Conservation (phyloP, 768 basidiomycete species). For the Leccinum olivaceopallidum region DNA sequence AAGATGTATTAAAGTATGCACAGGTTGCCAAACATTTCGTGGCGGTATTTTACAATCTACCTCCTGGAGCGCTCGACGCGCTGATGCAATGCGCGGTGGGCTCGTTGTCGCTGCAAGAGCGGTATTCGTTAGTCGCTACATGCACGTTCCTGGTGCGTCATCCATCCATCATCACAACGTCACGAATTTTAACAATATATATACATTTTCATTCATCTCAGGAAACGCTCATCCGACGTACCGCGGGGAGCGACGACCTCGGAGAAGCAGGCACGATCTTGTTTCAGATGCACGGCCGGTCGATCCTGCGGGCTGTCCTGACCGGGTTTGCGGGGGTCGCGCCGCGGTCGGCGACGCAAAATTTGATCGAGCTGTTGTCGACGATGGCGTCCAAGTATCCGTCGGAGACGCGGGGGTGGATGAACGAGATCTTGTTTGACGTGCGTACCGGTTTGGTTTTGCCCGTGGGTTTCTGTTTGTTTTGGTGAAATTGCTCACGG, state of each 20-base stretch:
- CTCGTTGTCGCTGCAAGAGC: conserved; percentile 72
- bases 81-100: conserved; percentile 69
- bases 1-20: conserved; percentile 3
- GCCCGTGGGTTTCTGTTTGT: too few species aligned
- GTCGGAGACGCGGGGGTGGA: conserved; percentile 63
- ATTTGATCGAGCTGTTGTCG: conserved; percentile 81
- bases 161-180: not conserved
- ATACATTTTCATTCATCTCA: conserved; percentile 28
- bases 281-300: conserved; percentile 54
- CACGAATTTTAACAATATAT: not conserved
- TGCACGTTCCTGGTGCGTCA: conserved; percentile 76
- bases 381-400: conserved; percentile 61
- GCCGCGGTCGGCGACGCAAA: conserved; percentile 79
- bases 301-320: conserved; percentile 72
- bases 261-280: conserved; percentile 53
- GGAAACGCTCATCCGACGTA: conserved; percentile 65
- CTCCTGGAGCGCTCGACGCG: conserved; percentile 61
- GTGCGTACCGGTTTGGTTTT: not conserved
- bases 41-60: conserved; percentile 58
- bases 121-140: conserved; percentile 82
- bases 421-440: conserved; percentile 62
- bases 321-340: conserved; percentile 82
- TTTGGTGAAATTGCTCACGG: too few species aligned
- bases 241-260: conserved; percentile 62
- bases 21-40: conserved; percentile 61